phyloP scores from a whole-genome alignment of 1,139 yeast species.

The Protomyces pachydermus region DNA sequence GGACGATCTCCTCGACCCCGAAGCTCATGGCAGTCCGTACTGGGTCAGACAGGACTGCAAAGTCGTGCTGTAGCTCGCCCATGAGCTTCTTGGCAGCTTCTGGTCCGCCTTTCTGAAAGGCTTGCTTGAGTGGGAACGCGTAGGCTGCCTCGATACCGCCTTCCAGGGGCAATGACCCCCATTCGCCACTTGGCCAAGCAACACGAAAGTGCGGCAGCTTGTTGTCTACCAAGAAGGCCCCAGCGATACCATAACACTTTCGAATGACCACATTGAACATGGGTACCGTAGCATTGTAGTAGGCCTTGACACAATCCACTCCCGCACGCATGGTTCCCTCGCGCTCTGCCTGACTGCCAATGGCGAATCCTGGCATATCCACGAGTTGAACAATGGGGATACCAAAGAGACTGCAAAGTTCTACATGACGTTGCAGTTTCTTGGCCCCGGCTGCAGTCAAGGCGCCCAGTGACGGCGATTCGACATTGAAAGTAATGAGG shows the following conservation, averaged over 20 bases:
- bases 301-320: conserved; percentile 19
- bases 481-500: conserved; percentile 15
- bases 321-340: conserved; percentile 26
- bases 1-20: conserved; percentile 16
- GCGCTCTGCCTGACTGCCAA: conserved; percentile 20
- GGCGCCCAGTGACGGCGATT: conserved; percentile 21
- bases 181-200: conserved; percentile 24
- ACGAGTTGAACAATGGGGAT: conserved; percentile 17
- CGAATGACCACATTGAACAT: conserved; percentile 18
- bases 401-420: conserved; percentile 10
- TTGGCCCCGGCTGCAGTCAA: conserved; percentile 19
- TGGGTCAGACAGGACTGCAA: conserved; percentile 15
- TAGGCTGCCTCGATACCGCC: conserved; percentile 27
- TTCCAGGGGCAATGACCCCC: conserved; percentile 22
- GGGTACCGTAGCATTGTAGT: conserved; percentile 18
- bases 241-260: conserved; percentile 24
- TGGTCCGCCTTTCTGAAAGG: conserved; percentile 5
- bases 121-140: conserved; percentile 10
- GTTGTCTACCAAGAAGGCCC: conserved; percentile 21
- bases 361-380: conserved; percentile 25
- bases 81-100: conserved; percentile 6
- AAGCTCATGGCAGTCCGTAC: conserved; percentile 22
- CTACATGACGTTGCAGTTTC: conserved; percentile 20
- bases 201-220: conserved; percentile 19
- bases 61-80: conserved; percentile 4